Evolutionary conservation across 2,329 filamentous ascomycete species (phyloP).

Genomic region (Arthrinium puccinioides): DNA sequence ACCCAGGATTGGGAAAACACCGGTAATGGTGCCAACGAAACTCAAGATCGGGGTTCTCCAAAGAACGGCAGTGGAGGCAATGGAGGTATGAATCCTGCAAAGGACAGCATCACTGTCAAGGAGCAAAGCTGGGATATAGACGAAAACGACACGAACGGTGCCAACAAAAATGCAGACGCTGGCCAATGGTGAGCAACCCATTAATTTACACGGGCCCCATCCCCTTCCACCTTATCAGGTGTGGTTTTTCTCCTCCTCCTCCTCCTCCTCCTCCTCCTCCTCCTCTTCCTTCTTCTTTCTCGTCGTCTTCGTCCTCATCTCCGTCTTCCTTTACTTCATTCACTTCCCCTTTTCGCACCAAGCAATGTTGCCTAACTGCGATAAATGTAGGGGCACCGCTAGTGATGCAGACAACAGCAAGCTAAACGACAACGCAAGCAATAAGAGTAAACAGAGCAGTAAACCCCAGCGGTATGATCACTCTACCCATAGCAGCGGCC

Average conservation of each 20-base stretch:
- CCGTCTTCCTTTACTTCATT: not conserved
- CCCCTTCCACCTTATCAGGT: not conserved
- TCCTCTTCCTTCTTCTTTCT: not conserved
- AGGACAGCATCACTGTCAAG: too few relatives aligned
- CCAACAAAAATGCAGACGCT: not conserved
- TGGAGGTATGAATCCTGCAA: too few relatives aligned
- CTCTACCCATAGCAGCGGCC: not conserved
- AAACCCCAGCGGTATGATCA: not conserved
- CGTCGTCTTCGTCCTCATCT: not conserved
- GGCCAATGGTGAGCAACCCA: not conserved
- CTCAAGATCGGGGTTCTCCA: too few relatives aligned
- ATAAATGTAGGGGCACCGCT: too few relatives aligned
- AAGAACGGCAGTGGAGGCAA: too few relatives aligned
- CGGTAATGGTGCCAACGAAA: too few relatives aligned
- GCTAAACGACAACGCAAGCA: too few relatives aligned
- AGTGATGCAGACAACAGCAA: too few relatives aligned
- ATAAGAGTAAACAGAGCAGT: not conserved
- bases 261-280: not conserved
- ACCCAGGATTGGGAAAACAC: not conserved
- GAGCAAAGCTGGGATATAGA: constrained; percentile 3
- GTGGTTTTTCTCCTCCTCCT: not conserved
- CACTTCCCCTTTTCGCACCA: too few relatives aligned
- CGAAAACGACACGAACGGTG: constrained; percentile 3
- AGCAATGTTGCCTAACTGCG: too few relatives aligned
- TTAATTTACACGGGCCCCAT: not conserved